Evolutionary conservation across 2,329 filamentous ascomycete genomes (phyloP).

Genomic region (Hypoxylon sp.): DNA sequence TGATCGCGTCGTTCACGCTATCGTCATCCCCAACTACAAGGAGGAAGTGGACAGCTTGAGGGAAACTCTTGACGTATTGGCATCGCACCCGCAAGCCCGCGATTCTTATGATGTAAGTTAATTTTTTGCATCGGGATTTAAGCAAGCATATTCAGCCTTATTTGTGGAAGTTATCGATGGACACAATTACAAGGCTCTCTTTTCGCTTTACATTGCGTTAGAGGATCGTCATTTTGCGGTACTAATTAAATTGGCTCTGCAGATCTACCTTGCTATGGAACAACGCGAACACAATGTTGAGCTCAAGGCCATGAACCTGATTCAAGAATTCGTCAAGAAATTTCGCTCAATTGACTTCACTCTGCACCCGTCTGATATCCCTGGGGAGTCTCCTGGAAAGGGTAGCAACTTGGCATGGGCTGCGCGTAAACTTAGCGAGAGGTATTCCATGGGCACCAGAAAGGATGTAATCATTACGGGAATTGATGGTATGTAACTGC

Average conservation of each 20-base stretch:
- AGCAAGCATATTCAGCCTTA: not conserved
- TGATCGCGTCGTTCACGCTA: conserved; percentile 71
- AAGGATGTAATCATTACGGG: conserved; percentile 77
- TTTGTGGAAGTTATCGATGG: not conserved
- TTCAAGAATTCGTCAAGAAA: conserved; percentile 72
- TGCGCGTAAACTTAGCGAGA: conserved; percentile 73
- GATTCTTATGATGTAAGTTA: conserved; percentile 76
- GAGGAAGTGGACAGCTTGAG: conserved; percentile 77
- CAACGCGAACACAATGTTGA: conserved; percentile 72
- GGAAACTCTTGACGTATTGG: conserved; percentile 77
- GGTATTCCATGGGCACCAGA: conserved; percentile 65
- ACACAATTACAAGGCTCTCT: conserved; percentile 14
- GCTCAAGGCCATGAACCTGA: conserved; percentile 71
- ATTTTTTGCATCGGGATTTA: conserved; percentile 1
- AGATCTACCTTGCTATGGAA: conserved; percentile 82
- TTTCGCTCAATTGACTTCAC: conserved; percentile 78
- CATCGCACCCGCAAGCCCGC: conserved; percentile 73
- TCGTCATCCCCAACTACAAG: conserved; percentile 81
- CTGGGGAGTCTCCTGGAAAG: conserved; percentile 78
- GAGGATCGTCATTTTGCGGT: conserved; percentile 10
- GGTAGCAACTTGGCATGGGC: conserved; percentile 82
- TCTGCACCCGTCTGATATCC: conserved; percentile 74
- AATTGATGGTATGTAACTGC: conserved; percentile 73
- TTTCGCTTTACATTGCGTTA: conserved; percentile 5
- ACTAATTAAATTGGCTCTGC: conserved; percentile 32